Evolutionary conservation across 2,329 filamentous ascomycete species (phyloP).

Genomic region (Epichloe gansuensis): DNA sequence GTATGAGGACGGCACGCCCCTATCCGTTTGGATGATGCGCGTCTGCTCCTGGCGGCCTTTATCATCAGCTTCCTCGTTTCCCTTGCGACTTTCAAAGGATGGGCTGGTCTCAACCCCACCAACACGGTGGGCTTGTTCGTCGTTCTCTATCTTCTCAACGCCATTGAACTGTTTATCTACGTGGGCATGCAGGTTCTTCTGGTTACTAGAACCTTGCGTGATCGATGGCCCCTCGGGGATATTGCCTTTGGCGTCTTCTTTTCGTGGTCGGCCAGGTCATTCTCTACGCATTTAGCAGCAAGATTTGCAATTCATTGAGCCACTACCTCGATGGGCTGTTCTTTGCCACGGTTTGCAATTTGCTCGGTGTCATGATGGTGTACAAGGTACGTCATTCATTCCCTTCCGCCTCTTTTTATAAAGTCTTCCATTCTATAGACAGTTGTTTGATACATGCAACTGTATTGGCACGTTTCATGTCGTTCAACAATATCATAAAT

Average conservation of each 20-base stretch:
- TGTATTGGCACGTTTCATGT: too few species aligned
- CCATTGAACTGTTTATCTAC: slow-evolving; percentile 75
- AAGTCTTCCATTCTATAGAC: neutral
- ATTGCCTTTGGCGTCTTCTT: slow-evolving; percentile 85
- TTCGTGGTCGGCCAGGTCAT: slow-evolving; percentile 87
- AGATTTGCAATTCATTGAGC: slow-evolving; percentile 70
- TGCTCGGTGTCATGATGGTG: slow-evolving; percentile 97
- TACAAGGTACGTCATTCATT: slow-evolving; percentile 60
- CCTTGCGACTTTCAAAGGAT: slow-evolving; percentile 83
- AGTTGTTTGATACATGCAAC: too few species aligned
- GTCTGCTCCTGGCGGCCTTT: slow-evolving; percentile 72
- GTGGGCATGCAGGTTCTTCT: slow-evolving; percentile 78
- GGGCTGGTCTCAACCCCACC: slow-evolving; percentile 72
- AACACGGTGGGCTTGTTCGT: slow-evolving; percentile 86
- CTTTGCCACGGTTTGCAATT: slow-evolving; percentile 86
- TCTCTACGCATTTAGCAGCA: slow-evolving; percentile 77
- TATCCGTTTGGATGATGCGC: slow-evolving; percentile 88
- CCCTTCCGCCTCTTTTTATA: neutral
- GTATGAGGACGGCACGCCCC: slow-evolving; percentile 88
- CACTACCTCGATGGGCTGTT: slow-evolving; percentile 94
- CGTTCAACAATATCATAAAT: too few species aligned
- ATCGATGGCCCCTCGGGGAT: slow-evolving; percentile 89
- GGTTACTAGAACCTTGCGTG: slow-evolving; percentile 79
- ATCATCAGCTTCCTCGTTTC: slow-evolving; percentile 76
- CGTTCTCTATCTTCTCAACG: slow-evolving; percentile 84